Evolutionary conservation across 495 filamentous ascomycete genomes (phyloP).

Genomic region (Hyphodiscus hymeniophilus): DNA sequence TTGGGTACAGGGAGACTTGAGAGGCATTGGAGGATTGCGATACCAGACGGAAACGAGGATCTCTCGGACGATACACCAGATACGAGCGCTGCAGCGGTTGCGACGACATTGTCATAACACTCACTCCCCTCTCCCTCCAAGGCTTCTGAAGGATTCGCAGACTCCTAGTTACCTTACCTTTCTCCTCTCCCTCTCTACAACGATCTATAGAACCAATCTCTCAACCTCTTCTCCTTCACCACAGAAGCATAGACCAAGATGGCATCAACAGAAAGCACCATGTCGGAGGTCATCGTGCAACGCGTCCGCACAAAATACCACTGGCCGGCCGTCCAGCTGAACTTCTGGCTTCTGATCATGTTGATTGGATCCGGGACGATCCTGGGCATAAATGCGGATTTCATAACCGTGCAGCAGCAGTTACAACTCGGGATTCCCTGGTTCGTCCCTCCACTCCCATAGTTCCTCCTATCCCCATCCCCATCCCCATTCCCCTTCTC

Average conservation of each 20-base stretch:
- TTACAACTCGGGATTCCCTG: conserved; percentile 70
- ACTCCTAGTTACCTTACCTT: no score
- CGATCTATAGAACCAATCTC: no score
- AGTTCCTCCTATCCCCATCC: neutral
- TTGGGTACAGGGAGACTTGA: no score
- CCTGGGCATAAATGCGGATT: conserved; percentile 79
- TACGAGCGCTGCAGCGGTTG: no score
- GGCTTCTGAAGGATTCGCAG: no score
- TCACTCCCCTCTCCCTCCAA: neutral
- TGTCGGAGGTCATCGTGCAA: conserved; percentile 13
- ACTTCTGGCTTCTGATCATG: conserved; percentile 88
- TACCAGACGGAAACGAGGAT: no score
- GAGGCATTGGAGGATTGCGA: no score
- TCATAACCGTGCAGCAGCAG: conserved; percentile 70
- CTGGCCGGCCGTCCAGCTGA: conserved; percentile 91
- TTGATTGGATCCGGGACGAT: conserved; percentile 68
- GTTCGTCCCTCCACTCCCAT: conserved; percentile 39
- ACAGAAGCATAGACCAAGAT: conserved; percentile 5
- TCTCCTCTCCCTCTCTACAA: no score
- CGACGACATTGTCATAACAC: no score
- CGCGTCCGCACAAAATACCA: conserved; percentile 47
- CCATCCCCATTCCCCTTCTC: neutral
- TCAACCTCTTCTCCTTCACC: neutral
- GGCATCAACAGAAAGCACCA: conserved; percentile 17
- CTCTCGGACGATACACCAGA: no score